A percentile compares a stretch with the other conserved stretches of the same genome.
These are phyloP conservation scores for Echeveria elegans DNA, from an alignment of 164 flowering plant species.

Conservation along the genomic window DNA sequence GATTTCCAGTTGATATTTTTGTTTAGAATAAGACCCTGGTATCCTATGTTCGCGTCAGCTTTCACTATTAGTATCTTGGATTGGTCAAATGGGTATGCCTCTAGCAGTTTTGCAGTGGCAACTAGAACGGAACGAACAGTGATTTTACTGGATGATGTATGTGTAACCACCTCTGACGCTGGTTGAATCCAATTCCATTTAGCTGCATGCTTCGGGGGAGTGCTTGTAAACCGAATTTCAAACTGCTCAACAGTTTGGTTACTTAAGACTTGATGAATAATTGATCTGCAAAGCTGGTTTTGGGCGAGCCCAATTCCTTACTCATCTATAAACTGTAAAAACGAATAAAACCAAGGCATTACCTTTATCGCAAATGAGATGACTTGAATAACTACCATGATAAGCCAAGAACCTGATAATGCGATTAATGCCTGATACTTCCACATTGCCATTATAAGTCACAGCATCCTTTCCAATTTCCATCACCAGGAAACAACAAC, in stretches of 20 bases:
- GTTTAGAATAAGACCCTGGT: slow-evolving; percentile 73
- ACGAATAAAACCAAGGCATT: slow-evolving; percentile 6
- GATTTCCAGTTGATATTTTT: slow-evolving; percentile 67
- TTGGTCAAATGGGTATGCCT: slow-evolving; percentile 48
- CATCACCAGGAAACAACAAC: slow-evolving; percentile 66
- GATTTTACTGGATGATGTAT: slow-evolving; percentile 20
- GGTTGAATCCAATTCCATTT: slow-evolving; percentile 14
- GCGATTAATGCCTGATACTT: slow-evolving; percentile 47
- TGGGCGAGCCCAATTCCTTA: background rate
- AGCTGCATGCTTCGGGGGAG: slow-evolving; percentile 9
- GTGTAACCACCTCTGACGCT: slow-evolving; percentile 14
- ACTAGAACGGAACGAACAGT: slow-evolving; percentile 50
- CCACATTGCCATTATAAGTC: slow-evolving; percentile 54
- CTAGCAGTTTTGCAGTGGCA: slow-evolving; percentile 60
- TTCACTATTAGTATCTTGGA: slow-evolving; percentile 61
- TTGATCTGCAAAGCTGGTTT: background rate
- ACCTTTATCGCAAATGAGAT: slow-evolving; percentile 42
- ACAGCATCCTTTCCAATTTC: slow-evolving; percentile 41
- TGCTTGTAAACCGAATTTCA: background rate
- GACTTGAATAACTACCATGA: slow-evolving; percentile 43
- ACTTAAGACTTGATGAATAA: background rate
- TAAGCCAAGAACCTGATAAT: slow-evolving; percentile 60
- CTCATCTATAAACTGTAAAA: background rate
- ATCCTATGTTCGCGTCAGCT: slow-evolving; percentile 45
- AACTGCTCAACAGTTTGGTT: background rate